A percentile compares a stretch with the other conserved stretches of the same genome.
Conservation (phyloP, 495 filamentous ascomycete species). For the Hyphodiscus hymeniophilus region DNA sequence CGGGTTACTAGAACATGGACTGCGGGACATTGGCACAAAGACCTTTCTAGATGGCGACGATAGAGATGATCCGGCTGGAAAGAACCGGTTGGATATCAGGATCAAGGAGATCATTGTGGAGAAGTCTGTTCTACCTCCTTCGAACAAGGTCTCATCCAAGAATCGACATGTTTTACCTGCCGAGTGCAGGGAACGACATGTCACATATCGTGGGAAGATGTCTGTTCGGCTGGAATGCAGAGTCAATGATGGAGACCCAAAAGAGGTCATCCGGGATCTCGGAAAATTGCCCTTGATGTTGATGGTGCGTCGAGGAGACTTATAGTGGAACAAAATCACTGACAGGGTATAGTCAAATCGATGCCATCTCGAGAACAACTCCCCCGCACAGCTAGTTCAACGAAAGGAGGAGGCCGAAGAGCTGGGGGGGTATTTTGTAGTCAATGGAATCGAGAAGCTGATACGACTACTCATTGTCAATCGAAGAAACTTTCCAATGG, state of each 20-base stretch:
- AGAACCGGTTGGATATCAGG: conserved; percentile 65
- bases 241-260: conserved; percentile 79
- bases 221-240: conserved; percentile 70
- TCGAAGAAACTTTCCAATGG: conserved; percentile 87
- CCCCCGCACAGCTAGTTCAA: conserved; percentile 71
- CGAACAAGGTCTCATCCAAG: conserved; percentile 68
- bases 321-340: conserved; percentile 7
- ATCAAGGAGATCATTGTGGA: conserved; percentile 72
- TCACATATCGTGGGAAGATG: conserved; percentile 82
- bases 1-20: conserved; percentile 62
- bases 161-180: conserved; percentile 83
- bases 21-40: conserved; percentile 87
- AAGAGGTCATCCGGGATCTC: conserved; percentile 70
- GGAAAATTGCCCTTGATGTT: conserved; percentile 91
- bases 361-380: conserved; percentile 80
- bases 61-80: conserved; percentile 40
- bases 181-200: conserved; percentile 91
- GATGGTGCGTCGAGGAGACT: conserved; percentile 41
- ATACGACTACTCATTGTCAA: conserved; percentile 87
- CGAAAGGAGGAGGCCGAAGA: conserved; percentile 92
- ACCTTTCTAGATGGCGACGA: conserved; percentile 73
- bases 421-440: conserved; percentile 85
- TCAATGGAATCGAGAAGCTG: conserved; percentile 94
- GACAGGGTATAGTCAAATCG: conserved; percentile 56
- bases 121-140: conserved; percentile 61